Conservation (phyloP, 257 asterid species). For the Linaria vulgaris region DNA sequence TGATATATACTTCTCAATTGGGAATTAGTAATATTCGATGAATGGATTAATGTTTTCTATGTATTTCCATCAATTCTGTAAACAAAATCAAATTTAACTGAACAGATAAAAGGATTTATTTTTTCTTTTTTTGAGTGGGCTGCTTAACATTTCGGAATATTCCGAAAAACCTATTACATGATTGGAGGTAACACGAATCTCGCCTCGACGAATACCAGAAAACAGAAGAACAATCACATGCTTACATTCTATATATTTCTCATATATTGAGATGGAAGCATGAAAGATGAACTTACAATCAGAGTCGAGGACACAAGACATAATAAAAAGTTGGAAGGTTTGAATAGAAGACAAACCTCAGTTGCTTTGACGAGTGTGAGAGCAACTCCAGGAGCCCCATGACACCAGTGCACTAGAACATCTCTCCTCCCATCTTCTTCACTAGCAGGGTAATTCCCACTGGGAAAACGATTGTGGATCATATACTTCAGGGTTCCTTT, state of each 20-base stretch:
- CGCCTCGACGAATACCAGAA: neutral
- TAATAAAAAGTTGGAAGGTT: neutral
- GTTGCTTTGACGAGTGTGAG: constrained; percentile 73
- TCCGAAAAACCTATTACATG: too few relatives aligned
- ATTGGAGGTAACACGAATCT: too few relatives aligned
- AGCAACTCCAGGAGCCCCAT: constrained; percentile 79
- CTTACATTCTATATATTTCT: neutral
- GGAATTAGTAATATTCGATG: too few relatives aligned
- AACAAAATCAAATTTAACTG: too few relatives aligned
- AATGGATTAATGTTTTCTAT: too few relatives aligned
- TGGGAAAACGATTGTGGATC: constrained; percentile 51
- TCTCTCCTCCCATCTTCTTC: constrained; percentile 58
- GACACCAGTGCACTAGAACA: constrained; percentile 78
- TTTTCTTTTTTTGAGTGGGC: too few relatives aligned
- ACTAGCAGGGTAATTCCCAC: constrained; percentile 69
- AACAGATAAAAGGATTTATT: too few relatives aligned
- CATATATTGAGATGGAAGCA: too few relatives aligned
- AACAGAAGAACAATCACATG: neutral
- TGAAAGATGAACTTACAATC: neutral
- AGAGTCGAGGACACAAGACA: neutral
- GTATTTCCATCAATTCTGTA: too few relatives aligned
- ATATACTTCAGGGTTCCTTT: constrained; percentile 63
- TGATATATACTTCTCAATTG: too few relatives aligned
- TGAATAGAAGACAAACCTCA: constrained; percentile 40
- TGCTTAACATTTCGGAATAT: too few relatives aligned